Evolutionary conservation across 768 basidiomycete genomes (phyloP).

Genomic region (Suillus discolor): DNA sequence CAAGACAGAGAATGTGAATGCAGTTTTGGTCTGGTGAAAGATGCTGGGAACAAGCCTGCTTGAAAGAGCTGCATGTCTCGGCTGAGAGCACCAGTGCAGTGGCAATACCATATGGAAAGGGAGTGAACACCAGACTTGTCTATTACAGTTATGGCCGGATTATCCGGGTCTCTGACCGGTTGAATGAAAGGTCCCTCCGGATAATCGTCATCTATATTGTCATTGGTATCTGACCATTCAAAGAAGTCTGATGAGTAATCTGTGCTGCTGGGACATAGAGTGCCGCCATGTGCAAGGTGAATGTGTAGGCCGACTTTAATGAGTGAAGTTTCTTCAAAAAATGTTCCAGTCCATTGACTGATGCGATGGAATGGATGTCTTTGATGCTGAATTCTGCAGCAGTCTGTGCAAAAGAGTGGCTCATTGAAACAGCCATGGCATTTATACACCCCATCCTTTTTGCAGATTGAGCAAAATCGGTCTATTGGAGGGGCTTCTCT

Average conservation of each 20-base stretch:
- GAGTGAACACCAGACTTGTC: neutral
- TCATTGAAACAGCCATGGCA: too few species aligned
- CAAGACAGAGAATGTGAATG: neutral
- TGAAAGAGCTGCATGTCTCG: neutral
- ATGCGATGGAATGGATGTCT: neutral
- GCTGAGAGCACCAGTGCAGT: neutral
- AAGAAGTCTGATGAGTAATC: neutral
- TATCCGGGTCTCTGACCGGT: neutral
- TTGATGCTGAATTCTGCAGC: too few species aligned
- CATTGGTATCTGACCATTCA: neutral
- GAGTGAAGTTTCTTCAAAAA: neutral
- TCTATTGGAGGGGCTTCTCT: too few species aligned
- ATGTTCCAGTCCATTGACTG: neutral
- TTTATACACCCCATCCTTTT: too few species aligned
- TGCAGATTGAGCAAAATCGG: too few species aligned
- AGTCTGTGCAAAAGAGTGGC: too few species aligned
- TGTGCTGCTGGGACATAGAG: neutral
- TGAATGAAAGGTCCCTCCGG: neutral
- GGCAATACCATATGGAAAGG: neutral
- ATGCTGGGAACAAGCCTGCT: neutral
- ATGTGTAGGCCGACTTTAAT: neutral
- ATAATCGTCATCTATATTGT: neutral
- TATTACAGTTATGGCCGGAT: neutral
- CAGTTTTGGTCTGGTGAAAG: neutral
- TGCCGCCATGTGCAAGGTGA: neutral